phyloP scores from a whole-genome alignment of 306 rosid species.

The Pachyrhizus erosus region DNA sequence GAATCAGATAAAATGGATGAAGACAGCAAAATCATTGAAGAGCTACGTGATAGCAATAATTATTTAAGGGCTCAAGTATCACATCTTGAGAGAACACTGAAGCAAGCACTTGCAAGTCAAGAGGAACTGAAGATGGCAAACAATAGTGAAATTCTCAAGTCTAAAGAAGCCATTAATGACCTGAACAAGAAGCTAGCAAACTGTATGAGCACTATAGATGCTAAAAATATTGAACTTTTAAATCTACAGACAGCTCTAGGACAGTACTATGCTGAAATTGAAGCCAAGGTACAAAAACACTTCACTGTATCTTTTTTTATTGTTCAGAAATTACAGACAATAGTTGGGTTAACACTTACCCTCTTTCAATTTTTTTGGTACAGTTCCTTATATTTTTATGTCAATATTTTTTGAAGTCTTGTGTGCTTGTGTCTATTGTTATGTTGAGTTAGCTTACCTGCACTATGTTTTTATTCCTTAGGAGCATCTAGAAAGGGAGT shows the following conservation, averaged over 20 bases:
- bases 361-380: neutral
- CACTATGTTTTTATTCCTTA: slow-evolving; percentile 34
- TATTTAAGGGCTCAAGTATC: slow-evolving; percentile 62
- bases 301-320: slow-evolving; percentile 6
- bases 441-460: neutral
- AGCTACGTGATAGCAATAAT: slow-evolving; percentile 62
- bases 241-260: slow-evolving; percentile 95
- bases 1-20: slow-evolving; percentile 92
- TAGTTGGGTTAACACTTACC: neutral
- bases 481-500: slow-evolving; percentile 82
- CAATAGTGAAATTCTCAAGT: slow-evolving; percentile 62
- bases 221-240: slow-evolving; percentile 73
- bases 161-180: slow-evolving; percentile 62
- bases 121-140: slow-evolving; percentile 63
- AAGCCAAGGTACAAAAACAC: slow-evolving; percentile 72
- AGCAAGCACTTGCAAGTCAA: slow-evolving; percentile 67
- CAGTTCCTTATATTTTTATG: neutral
- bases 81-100: slow-evolving; percentile 69
- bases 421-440: slow-evolving; percentile 18
- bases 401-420: slow-evolving; percentile 16
- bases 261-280: slow-evolving; percentile 92
- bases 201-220: slow-evolving; percentile 66
- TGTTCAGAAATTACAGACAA: neutral
- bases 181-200: slow-evolving; percentile 67
- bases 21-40: slow-evolving; percentile 77